Conservation (phyloP, 805 yeast genomes). For the Kuraishia capsulata region DNA sequence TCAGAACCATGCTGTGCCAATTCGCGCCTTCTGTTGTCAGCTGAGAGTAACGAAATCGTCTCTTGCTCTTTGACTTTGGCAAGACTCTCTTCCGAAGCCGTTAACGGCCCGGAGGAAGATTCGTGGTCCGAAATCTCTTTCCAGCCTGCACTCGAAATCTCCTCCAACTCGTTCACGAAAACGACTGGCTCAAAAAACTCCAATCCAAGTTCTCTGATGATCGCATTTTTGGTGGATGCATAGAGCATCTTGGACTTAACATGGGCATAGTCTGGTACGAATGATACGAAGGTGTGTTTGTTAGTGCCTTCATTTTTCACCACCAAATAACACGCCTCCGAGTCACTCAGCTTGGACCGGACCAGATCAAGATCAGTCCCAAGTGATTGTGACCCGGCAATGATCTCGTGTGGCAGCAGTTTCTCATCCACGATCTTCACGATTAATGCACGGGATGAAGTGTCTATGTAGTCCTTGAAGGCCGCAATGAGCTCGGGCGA, state of each 20-base stretch:
- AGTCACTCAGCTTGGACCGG: conserved; percentile 19
- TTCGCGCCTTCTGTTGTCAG: conserved; percentile 7
- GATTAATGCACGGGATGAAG: conserved; percentile 18
- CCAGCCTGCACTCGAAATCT: conserved; percentile 43
- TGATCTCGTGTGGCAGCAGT: conserved; percentile 23
- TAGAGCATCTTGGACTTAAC: conserved; percentile 86
- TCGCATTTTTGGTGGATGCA: conserved; percentile 79
- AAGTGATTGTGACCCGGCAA: conserved; percentile 20
- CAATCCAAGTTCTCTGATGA: conserved; percentile 65
- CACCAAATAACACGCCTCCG: conserved; percentile 42
- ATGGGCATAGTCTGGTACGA: conserved; percentile 78
- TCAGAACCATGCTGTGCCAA: conserved; percentile 9
- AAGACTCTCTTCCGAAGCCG: conserved; percentile 48
- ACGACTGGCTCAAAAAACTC: conserved; percentile 40
- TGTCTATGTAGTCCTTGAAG: conserved; percentile 32
- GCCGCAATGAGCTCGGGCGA: conserved; percentile 32
- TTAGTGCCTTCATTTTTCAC: conserved; percentile 22
- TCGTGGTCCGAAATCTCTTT: conserved; percentile 26
- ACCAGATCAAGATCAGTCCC: conserved; percentile 27
- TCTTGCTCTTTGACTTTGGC: conserved; percentile 36
- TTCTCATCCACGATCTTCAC: conserved; percentile 17
- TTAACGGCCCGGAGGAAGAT: conserved; percentile 35
- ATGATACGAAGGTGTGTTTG: conserved; percentile 58
- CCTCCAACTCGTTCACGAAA: conserved; percentile 49
- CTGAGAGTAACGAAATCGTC: conserved; percentile 16